Evolutionary conservation across 2,329 filamentous ascomycete species (phyloP), one percentile per base, ranked within the genome.

Genomic region (Hypoxylon sp.): DNA sequence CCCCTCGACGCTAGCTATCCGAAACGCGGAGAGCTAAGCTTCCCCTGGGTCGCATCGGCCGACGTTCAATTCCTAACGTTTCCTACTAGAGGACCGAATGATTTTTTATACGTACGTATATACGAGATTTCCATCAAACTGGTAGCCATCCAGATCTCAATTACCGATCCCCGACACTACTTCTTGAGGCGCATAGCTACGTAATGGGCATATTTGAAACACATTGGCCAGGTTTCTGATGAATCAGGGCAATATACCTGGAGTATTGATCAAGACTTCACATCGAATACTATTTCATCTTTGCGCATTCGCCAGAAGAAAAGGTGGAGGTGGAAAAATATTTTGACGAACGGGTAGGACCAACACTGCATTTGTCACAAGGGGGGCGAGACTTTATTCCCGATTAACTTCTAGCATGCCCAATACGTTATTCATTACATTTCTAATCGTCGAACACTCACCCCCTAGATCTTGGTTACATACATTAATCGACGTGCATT

Each of bases 1-100:
- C 46, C 59, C 59, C 60, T 61, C 13, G 33, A 48, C 37, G 26
- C 53, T 63, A 64, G 5, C 44, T 33, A 60, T 26, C 47, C 44
- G 59, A 59, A 59, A 63, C 58, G 26, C 54, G 47, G 52, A 53
- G 47, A 62, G 19, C 9, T 11, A 19, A 33, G 52, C n/a, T 17
- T 44, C 39, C 39, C 39, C 39, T 44, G 14, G 17, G 17, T 44
- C 17, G 17, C 39, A 44, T 44, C 39, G 39, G 39, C 9, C 39
- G 39, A 19, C 5, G 5, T 17, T 11, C 29, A 9, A 44, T 22
- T 22, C 17, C 31, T 44, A 48, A 46, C 29, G 42, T 63, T 62
- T 63, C 53, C 53, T 35, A 37, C 19, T 47, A 5, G 9, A 64
- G 47, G 22, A 58, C 46, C 53, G 61, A 64, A 31, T 10, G 8